A percentile compares a stretch with the other conserved stretches of the same genome.
Evolutionary conservation across 164 flowering plant species (phyloP).

Genomic region (Aristolochia californica): DNA sequence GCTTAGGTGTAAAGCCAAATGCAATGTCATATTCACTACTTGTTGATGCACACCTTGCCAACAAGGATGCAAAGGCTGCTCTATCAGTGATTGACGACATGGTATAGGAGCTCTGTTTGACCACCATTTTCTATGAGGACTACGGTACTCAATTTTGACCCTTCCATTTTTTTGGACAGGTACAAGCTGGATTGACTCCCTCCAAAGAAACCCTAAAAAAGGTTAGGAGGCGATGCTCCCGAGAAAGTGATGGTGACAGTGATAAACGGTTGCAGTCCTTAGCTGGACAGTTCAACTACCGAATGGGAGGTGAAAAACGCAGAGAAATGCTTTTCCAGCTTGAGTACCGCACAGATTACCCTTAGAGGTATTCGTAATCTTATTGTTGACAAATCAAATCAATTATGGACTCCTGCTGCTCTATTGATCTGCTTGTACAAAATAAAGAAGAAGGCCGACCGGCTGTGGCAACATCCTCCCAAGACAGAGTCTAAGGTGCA

Average conservation of each 20-base stretch:
- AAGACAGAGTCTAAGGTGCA: too few species aligned
- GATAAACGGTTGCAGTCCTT: constrained; percentile 44
- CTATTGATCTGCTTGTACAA: too few species aligned
- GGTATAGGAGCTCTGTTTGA: constrained; percentile 31
- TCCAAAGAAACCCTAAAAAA: constrained; percentile 63
- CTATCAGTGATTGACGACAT: constrained; percentile 56
- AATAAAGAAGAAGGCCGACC: too few species aligned
- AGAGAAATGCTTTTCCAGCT: constrained; percentile 57
- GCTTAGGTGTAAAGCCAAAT: constrained; percentile 77
- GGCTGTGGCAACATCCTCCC: too few species aligned
- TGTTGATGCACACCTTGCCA: constrained; percentile 78
- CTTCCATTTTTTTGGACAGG: constrained; percentile 30
- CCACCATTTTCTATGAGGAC: too few species aligned
- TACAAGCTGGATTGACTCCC: constrained; percentile 57
- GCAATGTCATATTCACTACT: constrained; percentile 70
- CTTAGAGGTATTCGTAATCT: constrained; percentile 24
- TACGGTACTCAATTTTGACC: not conserved
- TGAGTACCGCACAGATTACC: constrained; percentile 39
- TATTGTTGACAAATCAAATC: not conserved
- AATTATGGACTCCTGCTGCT: not conserved
- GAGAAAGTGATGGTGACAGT: constrained; percentile 68
- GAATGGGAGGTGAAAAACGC: constrained; percentile 69
- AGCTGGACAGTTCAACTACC: constrained; percentile 32
- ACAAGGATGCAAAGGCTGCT: constrained; percentile 73
- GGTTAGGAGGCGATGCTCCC: constrained; percentile 65